These are phyloP conservation scores for Neurospora sp. DNA, from an alignment of 2,329 filamentous ascomycete species.

Conservation along the genomic window DNA sequence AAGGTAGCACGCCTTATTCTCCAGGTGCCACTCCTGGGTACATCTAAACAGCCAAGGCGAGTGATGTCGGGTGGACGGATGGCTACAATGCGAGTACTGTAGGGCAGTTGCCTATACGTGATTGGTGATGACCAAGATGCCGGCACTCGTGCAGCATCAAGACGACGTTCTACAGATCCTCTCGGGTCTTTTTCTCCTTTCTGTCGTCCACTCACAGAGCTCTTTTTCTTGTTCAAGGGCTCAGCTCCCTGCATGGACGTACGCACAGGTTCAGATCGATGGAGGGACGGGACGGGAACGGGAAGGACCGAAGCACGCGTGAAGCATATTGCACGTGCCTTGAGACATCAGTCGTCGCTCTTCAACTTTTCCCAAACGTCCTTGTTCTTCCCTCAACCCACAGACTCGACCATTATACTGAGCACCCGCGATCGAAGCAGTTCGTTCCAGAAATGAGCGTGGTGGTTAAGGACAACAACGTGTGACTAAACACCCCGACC, in stretches of 20 bases:
- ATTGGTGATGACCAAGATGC: too few species aligned
- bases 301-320: not conserved
- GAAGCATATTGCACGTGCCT: not conserved
- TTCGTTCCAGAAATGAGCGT: not conserved
- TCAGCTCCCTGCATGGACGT: not conserved
- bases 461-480: not conserved
- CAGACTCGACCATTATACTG: not conserved
- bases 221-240: not conserved
- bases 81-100: too few species aligned
- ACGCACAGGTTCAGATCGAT: not conserved
- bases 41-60: not conserved
- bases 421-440: not conserved
- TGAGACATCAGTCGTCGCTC: not conserved
- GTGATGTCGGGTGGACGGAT: not conserved
- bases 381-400: not conserved
- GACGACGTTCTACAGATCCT: not conserved
- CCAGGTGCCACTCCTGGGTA: not conserved
- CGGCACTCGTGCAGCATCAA: not conserved
- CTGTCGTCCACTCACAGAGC: too few species aligned
- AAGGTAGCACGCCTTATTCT: not conserved
- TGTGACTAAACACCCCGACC: not conserved
- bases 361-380: not conserved
- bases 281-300: not conserved
- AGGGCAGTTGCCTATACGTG: too few species aligned
- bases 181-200: not conserved